These are phyloP conservation scores for Juncus effusus DNA, from an alignment of 176 grass and related monocot species.

Conservation along the genomic window DNA sequence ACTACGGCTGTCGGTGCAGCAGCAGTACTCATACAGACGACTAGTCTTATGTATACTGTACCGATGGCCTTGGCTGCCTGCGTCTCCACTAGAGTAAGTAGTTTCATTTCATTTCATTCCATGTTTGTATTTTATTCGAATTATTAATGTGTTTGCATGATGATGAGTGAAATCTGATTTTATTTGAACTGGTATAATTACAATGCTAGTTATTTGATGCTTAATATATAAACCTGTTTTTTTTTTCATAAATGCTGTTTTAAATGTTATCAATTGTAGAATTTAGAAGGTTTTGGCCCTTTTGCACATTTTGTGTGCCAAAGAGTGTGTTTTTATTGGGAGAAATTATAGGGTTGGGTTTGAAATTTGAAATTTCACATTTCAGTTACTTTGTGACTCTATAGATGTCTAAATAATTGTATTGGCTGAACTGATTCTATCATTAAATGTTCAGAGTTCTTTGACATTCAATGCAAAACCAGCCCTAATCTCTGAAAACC, in stretches of 20 bases:
- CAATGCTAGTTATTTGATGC: not conserved
- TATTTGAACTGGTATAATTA: no score
- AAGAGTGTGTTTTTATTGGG: not conserved
- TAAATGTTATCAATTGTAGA: no score
- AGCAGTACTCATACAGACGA: constrained; percentile 93
- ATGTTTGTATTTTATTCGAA: not conserved
- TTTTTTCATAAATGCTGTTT: no score
- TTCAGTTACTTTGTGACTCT: not conserved
- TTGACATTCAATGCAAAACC: not conserved
- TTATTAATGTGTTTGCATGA: constrained; percentile 3
- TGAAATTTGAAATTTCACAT: constrained; percentile 7
- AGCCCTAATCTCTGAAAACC: not conserved
- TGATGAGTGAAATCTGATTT: not conserved
- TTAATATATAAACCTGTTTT: no score
- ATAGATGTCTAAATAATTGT: not conserved
- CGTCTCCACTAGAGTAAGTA: constrained; percentile 77
- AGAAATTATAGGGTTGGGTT: constrained; percentile 9
- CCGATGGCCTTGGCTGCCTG: constrained; percentile 93
- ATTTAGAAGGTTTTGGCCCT: not conserved
- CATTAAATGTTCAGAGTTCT: constrained; percentile 18
- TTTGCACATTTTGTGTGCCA: not conserved
- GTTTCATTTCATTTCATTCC: not conserved
- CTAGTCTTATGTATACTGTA: constrained; percentile 96
- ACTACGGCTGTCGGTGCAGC: constrained; percentile 77
- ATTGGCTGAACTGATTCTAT: constrained; percentile 5